Percentiles rank a stretch among this genome's conserved stretches.
Evolutionary conservation across 75 land plant species (phyloP).

Genomic region (Cupressus sempervirens): DNA sequence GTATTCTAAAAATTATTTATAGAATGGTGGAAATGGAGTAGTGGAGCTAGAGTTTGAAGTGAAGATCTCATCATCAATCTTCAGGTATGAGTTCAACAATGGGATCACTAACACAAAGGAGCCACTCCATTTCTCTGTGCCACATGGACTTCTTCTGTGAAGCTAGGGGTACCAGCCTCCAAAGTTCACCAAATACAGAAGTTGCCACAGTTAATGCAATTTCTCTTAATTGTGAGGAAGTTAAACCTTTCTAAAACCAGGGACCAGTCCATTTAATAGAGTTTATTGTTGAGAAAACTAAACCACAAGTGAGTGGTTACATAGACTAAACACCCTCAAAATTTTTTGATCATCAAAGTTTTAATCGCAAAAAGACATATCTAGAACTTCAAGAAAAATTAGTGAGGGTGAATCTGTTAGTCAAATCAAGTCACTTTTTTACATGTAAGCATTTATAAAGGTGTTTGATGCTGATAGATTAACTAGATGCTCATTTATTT

Average conservation of each 20-base stretch:
- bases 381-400: background rate
- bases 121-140: slow-evolving; percentile 62
- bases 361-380: background rate
- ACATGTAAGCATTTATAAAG: background rate
- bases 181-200: slow-evolving; percentile 70
- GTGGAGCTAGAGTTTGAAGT: no score
- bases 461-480: background rate
- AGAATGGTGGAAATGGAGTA: no score
- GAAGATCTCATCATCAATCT: no score
- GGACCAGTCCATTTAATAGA: background rate
- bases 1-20: no score
- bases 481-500: no score
- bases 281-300: background rate
- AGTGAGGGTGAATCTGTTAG: background rate
- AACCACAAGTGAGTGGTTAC: background rate
- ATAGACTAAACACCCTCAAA: background rate
- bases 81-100: slow-evolving; percentile 64
- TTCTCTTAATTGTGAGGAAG: background rate
- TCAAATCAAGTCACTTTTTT: background rate
- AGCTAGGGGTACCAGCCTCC: slow-evolving; percentile 68
- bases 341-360: background rate
- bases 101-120: slow-evolving; percentile 65
- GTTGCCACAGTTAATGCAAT: slow-evolving; percentile 15
- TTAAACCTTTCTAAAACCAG: background rate
- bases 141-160: slow-evolving; percentile 59